A percentile compares a stretch with the other conserved stretches of the same genome.
Conservation (phyloP, 306 rosid species). For the Erythrophleum fordii region DNA sequence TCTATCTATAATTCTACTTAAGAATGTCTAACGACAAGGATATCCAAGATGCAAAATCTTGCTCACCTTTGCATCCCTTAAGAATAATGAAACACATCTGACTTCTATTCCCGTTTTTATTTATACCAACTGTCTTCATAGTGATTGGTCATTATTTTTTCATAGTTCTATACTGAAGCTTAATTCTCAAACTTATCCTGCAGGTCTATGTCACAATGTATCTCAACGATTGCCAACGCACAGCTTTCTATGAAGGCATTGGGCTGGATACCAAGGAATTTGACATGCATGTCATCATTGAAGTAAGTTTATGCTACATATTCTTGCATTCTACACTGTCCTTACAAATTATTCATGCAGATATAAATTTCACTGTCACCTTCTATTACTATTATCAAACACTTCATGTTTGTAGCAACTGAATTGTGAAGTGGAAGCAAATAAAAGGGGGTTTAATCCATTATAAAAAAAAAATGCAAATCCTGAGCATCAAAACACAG, state of each 20-base stretch:
- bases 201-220: slow-evolving; percentile 99
- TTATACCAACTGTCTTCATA: not conserved
- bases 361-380: not conserved
- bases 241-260: slow-evolving; percentile 96
- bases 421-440: not conserved
- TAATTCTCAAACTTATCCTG: slow-evolving; percentile 35
- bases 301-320: slow-evolving; percentile 58
- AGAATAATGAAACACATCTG: not conserved
- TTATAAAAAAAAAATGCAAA: not conserved
- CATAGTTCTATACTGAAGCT: not conserved
- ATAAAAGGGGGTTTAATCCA: not conserved
- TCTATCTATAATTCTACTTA: not conserved
- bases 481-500: slow-evolving; percentile 9
- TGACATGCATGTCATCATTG: slow-evolving; percentile 98
- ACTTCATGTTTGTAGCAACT: not conserved
- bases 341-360: not conserved
- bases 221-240: slow-evolving; percentile 95
- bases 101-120: not conserved
- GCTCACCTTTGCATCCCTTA: slow-evolving; percentile 3
- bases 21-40: not conserved
- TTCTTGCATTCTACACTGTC: not conserved
- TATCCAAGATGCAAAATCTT: slow-evolving; percentile 12
- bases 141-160: not conserved
- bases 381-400: not conserved
- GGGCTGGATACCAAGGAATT: slow-evolving; percentile 93